Evolutionary conservation across 1,284 basidiomycete genomes (phyloP), one percentile per base, ranked within the genome.

Genomic region (Laetiporus sulphureus): DNA sequence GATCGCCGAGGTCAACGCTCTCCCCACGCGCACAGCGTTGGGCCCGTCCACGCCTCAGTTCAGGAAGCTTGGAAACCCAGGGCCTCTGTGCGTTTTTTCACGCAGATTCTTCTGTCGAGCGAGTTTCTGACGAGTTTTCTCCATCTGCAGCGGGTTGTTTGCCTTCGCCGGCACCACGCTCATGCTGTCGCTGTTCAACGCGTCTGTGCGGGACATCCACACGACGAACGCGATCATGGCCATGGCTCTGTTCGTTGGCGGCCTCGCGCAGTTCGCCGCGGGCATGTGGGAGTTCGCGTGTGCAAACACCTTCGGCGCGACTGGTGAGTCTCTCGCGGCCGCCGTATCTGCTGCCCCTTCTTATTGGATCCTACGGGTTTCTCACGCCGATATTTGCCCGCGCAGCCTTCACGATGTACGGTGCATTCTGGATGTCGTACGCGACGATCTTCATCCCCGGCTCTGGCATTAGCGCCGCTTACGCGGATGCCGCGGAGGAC

Each of bases 341-440:
- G 18, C 10, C 10, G 29, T 16, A n/a, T 32, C 18, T 27, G 25
- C 8, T 13, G 25, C 13, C 25, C 7, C 13, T 7, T 13, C 25
- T 27, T 27, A 8, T 27, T 27, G 25, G 25, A 13, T 27, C 8
- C 25, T 27, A 27, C 25, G 13, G 25, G 25, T 8, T 27, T 27
- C 43, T 45, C 13, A 46, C 32, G 15, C 44, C 37, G 40, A 42
- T 48, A 33, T 36, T 45, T 31, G 31, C 25, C 30, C 48, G 67
- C n/a, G 15, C 74, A 72, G 92, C 89, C 0, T 91, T 92, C 70
- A 69, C 81, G 0, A 81, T 80, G 2, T 93, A 87, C 54, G 90
- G 88, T 43, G 80, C 78, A 1, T 92, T 91, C 70, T 91, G 88
- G 88, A 65, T 90, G 63, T 87, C 84, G 3, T 90, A 78, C 42